Base-by-base conservation (phyloP, 257 asterid genomes). In the Solanum pinnatisectum region DNA sequence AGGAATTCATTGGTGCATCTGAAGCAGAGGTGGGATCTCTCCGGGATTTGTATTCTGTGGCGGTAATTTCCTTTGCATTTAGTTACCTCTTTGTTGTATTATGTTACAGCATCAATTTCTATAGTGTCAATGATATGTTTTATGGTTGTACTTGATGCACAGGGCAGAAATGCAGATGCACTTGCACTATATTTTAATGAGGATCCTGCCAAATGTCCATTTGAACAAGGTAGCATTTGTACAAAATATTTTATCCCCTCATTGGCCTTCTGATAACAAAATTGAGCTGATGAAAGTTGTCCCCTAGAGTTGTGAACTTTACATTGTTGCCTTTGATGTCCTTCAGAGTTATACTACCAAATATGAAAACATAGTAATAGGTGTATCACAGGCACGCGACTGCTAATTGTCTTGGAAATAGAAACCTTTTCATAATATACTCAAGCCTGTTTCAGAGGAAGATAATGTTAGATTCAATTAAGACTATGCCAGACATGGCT, bases 141-240 rank as follows among this genome's bases (percentile, higher is more conserved):
- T 67, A 37, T 88, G 87, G 36, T 78, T 73, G 40, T 81, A 79
- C 49, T 87, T 90, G 88, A 87, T 90, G 63, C 84, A 81, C 94
- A 96, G 99, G 98, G 98, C 76, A 93, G 93, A 90, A 95, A 94
- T 79, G 98, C 99, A 86, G 99, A 96, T 89, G 98, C 97, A 33
- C 89, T 95, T 87, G 95, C 95, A 85, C 93, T 93, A 68, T 96
- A 96, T 90, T 96, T 96, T 71, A 98, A 98, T 23, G 99, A 96
- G 93, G 98, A 95, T 88, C 98, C 98, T 68, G 94, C 93, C 56
- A 91, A 92, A 42, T 95, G 93, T 90, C 98, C 98, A 81, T 96
- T 96, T 87, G 99, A 95, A 92, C 98, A 96, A 95, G 99, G 99
- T 96, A 91, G 44, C 40, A 6, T 72, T 42, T 71, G 70, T 44